Conservation (phyloP, 257 asterid species). For the Nicotiana sylvestris region DNA sequence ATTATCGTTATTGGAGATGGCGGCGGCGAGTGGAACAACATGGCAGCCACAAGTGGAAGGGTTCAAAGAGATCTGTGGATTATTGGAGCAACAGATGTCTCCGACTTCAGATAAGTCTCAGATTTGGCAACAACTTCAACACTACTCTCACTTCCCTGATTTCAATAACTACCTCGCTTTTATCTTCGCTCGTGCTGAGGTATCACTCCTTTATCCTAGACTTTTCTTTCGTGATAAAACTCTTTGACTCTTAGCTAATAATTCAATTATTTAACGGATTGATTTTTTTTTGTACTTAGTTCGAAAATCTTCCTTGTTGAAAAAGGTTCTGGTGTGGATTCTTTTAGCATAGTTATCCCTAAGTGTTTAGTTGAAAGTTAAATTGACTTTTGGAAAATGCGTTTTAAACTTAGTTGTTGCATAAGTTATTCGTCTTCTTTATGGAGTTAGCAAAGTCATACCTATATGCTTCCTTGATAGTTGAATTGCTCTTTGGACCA, state of each 20-base stretch:
- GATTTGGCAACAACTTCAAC: slow-evolving; percentile 84
- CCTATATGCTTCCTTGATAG: not conserved
- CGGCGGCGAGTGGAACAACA: slow-evolving; percentile 13
- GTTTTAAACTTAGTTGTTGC: slow-evolving; percentile 1
- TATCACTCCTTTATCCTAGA: slow-evolving; percentile 2
- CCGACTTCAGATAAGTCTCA: slow-evolving; percentile 72
- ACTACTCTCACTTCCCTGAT: slow-evolving; percentile 90
- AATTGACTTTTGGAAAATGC: slow-evolving; percentile 12
- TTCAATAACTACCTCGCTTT: slow-evolving; percentile 93
- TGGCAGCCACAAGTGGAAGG: slow-evolving; percentile 95
- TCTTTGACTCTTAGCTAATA: not conserved
- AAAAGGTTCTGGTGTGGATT: not conserved
- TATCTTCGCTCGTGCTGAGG: slow-evolving; percentile 86
- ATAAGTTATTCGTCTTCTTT: not conserved
- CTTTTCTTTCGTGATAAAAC: not conserved
- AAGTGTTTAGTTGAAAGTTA: not conserved
- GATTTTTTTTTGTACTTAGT: not conserved
- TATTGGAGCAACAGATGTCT: slow-evolving; percentile 86
- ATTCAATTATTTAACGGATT: not conserved
- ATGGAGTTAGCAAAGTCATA: not conserved
- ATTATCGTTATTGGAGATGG: slow-evolving; percentile 15
- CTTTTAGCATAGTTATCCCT: not conserved
- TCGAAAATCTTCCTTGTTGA: not conserved
- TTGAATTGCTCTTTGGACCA: not conserved
- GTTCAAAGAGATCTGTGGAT: slow-evolving; percentile 88